Evolutionary conservation across 768 basidiomycete species (phyloP), one percentile per base, ranked within the genome.

Genomic region (Collybia nuda): DNA sequence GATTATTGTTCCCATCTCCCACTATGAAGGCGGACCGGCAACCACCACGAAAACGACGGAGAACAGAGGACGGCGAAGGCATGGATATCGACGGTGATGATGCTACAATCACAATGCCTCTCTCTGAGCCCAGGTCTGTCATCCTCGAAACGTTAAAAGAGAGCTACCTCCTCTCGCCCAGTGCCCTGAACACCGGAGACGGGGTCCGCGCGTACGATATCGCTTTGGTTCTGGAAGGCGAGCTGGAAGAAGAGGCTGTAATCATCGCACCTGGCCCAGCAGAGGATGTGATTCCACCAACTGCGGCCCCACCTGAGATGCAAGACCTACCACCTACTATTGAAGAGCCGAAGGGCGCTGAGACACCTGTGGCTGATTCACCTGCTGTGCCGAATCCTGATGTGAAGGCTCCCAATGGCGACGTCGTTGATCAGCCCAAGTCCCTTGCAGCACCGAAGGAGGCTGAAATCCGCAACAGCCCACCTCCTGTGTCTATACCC

Each of bases 71-170:
- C 8, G 18, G 41, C 23, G 49, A 42, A 14, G 51, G 52, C 6
- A 55, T 58, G 53, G 60, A 63, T 32, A 42, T 56, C 41, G 57
- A 57, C 21, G 36, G 40, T 3, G 54, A 51, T 24, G 40, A 49
- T 28, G 39, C 47, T 5, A n/a, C 36, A 19, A 36, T 50, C 2
- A 3, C 40, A 6, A 22, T 23, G 5, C 22, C 42, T 6, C 40
- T 44, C n/a, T 22, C 45, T 9, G 37, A 40, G 18, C 18, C 36
- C 6, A 38, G 57, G 5, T 42, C 61, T 6, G 61, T 76, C 37
- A 68, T 73, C 8, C 60, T 76, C 3, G 73, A 76, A 57, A 74
- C 73, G 3, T 56, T 60, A 5, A 74, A 73, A 48, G 72, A 76
- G 48, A 65, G 67, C 21, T 76, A 76, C 26, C 51, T 73, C 21